Conservation (phyloP, 2,329 filamentous ascomycete genomes). For the Aspergillus tamarii region DNA sequence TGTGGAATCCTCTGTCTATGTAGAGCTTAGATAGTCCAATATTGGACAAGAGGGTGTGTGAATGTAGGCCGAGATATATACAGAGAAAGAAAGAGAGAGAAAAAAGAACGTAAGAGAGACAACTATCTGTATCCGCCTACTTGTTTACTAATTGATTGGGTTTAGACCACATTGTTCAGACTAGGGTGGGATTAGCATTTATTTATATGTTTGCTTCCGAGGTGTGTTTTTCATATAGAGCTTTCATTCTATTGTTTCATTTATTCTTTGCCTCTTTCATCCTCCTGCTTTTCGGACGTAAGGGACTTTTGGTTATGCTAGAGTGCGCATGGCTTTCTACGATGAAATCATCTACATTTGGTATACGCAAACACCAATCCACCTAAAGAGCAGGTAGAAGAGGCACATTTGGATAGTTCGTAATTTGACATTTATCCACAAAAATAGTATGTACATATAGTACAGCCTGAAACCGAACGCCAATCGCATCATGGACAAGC, state of each 20-base stretch:
- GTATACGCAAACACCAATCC: neutral
- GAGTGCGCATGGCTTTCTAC: neutral
- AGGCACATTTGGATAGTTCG: neutral
- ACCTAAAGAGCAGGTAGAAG: neutral
- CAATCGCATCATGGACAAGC: neutral
- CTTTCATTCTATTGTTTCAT: neutral
- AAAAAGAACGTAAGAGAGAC: too few species aligned
- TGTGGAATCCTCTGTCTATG: too few species aligned
- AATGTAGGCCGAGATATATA: too few species aligned
- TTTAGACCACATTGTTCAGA: too few species aligned
- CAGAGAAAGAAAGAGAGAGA: too few species aligned
- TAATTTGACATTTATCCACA: slow-evolving; percentile 3
- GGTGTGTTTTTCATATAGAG: too few species aligned
- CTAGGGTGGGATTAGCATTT: too few species aligned
- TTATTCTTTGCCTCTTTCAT: neutral
- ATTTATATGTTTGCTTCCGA: too few species aligned
- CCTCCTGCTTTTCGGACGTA: neutral
- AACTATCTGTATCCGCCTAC: too few species aligned
- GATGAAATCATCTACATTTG: neutral
- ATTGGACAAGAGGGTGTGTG: too few species aligned
- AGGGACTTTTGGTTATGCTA: neutral
- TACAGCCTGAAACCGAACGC: slow-evolving; percentile 6
- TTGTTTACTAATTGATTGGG: too few species aligned
- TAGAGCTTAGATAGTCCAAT: too few species aligned
- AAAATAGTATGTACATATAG: slow-evolving; percentile 9